These are phyloP conservation scores for Suhomyces guaymorum DNA, from an alignment of 1,139 yeast species.

Conservation along the genomic window DNA sequence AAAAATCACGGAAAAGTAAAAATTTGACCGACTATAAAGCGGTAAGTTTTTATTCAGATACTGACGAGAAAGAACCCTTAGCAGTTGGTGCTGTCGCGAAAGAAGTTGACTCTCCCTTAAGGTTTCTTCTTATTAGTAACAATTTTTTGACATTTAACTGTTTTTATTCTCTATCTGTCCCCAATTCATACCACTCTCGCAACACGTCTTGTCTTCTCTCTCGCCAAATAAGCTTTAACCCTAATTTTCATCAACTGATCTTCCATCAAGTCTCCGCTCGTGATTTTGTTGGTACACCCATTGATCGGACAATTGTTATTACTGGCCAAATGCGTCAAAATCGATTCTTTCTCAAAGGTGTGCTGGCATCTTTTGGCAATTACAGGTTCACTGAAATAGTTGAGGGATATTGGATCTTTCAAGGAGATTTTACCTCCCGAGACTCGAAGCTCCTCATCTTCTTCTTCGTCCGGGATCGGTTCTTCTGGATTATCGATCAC, in stretches of 20 bases:
- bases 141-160: no score
- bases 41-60: no score
- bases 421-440: slow-evolving; percentile 69
- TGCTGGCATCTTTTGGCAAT: slow-evolving; percentile 58
- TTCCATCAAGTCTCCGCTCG: slow-evolving; percentile 31
- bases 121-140: no score
- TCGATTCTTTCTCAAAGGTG: slow-evolving; percentile 54
- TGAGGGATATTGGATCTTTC: slow-evolving; percentile 63
- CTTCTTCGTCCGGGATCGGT: slow-evolving; percentile 40
- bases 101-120: no score
- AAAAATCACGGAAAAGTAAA: no score
- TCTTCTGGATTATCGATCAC: slow-evolving; percentile 42
- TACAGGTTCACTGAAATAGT: slow-evolving; percentile 53
- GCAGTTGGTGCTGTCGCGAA: no score
- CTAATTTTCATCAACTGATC: slow-evolving; percentile 55
- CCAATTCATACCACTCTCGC: slow-evolving; percentile 15
- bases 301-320: slow-evolving; percentile 45
- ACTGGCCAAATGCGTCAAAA: slow-evolving; percentile 31
- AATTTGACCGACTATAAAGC: no score
- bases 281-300: slow-evolving; percentile 43
- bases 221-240: slow-evolving; percentile 36
- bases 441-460: slow-evolving; percentile 58
- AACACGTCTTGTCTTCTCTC: slow-evolving; percentile 13
- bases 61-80: no score
- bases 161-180: no score